Evolutionary conservation across 116 monocot species (phyloP), one percentile per base, ranked within the genome.

Genomic region (Posidonia oceanica): DNA sequence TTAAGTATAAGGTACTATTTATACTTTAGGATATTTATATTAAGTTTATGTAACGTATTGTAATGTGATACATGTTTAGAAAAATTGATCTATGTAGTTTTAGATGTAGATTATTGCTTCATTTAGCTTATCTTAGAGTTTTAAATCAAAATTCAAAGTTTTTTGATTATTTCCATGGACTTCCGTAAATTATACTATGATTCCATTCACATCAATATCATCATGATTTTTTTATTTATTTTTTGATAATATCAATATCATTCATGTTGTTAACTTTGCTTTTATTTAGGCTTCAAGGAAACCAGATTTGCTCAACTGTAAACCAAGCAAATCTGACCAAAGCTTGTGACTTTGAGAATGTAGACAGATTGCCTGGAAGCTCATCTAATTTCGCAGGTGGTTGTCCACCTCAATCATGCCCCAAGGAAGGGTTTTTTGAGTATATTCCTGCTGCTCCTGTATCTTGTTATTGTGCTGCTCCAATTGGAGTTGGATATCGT

Each of bases 401-500:
- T 20, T 93, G 98, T 68, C 23, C 3, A 15, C 68, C 62, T 64
- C 70, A 74, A 14, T 64, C 85, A 74, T 98, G 98, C 55, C 79
- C 90, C 38, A 73, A 21, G 51, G 75, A 79, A 54, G 57, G 54
- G n/a, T 74, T 63, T 62, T 93, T 71, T 75, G 90, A 93, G 77
- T 83, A 86, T 54, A 88, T 83, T 69, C 87, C 81, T 42, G 71
- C 60, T 39, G 85, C 86, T 71, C 76, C 81, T 36, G 23, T 80
- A 23, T 15, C 68, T 63, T 98, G 98, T 77, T 81, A 84, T 41
- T 98, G 93, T 80, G 71, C 83, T 54, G 71, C 76, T 14, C 87
- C 97, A 69, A 58, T 97, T 79, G 41, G 74, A 75, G 89, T 97
- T 82, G 89, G 83, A 72, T 97, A 97, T 77, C 85, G 97, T 39